A percentile compares a stretch with the other conserved stretches of the same genome.
These are phyloP conservation scores for Lepidium africanum DNA, from an alignment of 345 rosid species.

Conservation along the genomic window DNA sequence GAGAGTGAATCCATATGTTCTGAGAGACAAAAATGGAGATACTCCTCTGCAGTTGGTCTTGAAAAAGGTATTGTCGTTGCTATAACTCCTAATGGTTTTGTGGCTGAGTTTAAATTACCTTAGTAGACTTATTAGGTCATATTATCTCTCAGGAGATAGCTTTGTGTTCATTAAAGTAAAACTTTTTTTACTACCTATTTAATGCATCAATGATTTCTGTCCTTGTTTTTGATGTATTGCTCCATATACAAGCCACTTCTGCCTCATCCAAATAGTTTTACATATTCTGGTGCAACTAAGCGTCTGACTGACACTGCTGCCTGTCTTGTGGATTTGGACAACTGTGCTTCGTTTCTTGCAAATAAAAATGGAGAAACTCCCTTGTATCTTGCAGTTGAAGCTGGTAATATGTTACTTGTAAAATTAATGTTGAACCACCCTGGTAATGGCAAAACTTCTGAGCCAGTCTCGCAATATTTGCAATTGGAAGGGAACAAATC, in stretches of 20 bases:
- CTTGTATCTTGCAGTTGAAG: background rate
- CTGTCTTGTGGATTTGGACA: background rate
- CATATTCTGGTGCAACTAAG: background rate
- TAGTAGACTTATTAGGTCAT: too few species aligned
- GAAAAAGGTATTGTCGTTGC: background rate
- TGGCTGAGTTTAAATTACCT: too few species aligned
- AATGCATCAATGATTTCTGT: too few species aligned
- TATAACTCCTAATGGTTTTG: too few species aligned
- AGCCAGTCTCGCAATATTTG: background rate
- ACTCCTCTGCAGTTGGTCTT: slow-evolving; percentile 15
- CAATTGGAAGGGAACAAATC: background rate
- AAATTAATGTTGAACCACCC: too few species aligned
- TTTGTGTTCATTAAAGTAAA: too few species aligned
- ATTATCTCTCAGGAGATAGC: too few species aligned
- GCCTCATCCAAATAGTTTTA: too few species aligned
- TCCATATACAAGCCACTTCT: too few species aligned
- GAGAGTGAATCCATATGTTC: background rate
- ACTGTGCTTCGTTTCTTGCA: background rate
- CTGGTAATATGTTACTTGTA: background rate
- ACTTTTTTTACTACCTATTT: too few species aligned
- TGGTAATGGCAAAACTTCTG: too few species aligned
- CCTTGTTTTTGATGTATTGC: too few species aligned
- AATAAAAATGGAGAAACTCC: background rate
- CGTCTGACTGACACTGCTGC: background rate
- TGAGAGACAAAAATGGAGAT: slow-evolving; percentile 1